Evolutionary conservation across 306 rosid genomes (phyloP), one percentile per base, ranked within the genome.

Genomic region (Comarum palustre): DNA sequence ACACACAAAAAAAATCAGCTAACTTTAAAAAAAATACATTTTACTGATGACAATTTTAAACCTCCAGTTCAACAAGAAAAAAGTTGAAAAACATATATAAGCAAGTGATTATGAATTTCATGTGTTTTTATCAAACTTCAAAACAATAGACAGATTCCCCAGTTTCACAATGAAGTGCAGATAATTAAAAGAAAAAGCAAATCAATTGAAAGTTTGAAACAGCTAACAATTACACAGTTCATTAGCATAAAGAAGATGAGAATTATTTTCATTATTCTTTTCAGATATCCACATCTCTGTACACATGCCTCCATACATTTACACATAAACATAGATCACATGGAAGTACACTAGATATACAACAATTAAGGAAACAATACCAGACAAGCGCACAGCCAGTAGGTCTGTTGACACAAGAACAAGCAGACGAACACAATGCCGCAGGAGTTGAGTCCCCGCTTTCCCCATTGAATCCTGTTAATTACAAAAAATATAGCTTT

Each of bases 361-460:
- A 51, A 59, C 47, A 71, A 67, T 66, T 34, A 22, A 80, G 41
- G 25, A 85, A n/a, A 31, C 19, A 77, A 68, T 79, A 95, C 99
- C 99, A 82, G 99, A 95, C 71, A 83, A 71, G 71, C 99, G 97
- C 80, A 92, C 96, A 55, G 97, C 96, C 79, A 87, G 88, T 46
- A 95, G 78, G 83, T 95, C 96, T 13, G 89, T 95, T 11, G 99
- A 95, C 74, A 95, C 96, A 34, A 82, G 92, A 75, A 95, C 99
- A 85, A 95, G 97, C 72, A 95, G 92, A 61, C 99, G 96, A 84
- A 95, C 93, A 84, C 99, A 95, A 51, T 95, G 99, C 79, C 99
- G 88, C 88, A 95, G 83, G 64, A 95, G 96, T 85, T 92, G 96
- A 80, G 99, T 95, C 54, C 96, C 92, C 72, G 90, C 97, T 90